Conservation (phyloP, 257 asterid genomes). For the Gentiana macrophylla region DNA sequence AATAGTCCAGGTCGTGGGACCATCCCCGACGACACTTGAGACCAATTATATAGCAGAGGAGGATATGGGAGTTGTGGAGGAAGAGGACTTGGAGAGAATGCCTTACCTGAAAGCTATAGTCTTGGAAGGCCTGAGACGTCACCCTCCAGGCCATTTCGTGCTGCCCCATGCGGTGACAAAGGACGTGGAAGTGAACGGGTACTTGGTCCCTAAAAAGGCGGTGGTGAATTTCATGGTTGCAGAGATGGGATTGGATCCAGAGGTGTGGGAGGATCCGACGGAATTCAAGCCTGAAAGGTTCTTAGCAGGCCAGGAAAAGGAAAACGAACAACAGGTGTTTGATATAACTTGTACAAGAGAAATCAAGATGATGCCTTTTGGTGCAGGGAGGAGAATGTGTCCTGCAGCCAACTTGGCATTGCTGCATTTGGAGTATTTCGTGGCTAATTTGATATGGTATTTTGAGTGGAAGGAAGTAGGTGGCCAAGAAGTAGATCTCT, state of each 20-base stretch:
- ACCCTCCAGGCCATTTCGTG: slow-evolving; percentile 61
- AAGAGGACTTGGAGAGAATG: slow-evolving; percentile 45
- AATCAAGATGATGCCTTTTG: slow-evolving; percentile 86
- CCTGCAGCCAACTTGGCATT: slow-evolving; percentile 41
- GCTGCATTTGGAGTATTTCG: slow-evolving; percentile 60
- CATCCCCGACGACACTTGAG: not conserved
- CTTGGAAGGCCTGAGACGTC: slow-evolving; percentile 51
- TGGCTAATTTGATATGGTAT: slow-evolving; percentile 46
- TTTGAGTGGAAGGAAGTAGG: slow-evolving; percentile 29
- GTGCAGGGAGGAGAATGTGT: slow-evolving; percentile 59
- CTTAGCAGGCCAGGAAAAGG: slow-evolving; percentile 5
- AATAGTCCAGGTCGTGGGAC: slow-evolving; percentile 22
- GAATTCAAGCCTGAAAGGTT: slow-evolving; percentile 69
- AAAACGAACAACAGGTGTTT: slow-evolving; percentile 4
- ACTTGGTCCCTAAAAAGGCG: slow-evolving; percentile 32
- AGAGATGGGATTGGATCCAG: slow-evolving; percentile 54
- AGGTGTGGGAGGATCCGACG: slow-evolving; percentile 62
- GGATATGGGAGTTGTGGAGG: slow-evolving; percentile 17
- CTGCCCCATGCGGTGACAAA: slow-evolving; percentile 41
- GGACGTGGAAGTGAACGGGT: slow-evolving; percentile 37
- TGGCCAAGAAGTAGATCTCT: slow-evolving; percentile 39
- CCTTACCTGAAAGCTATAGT: slow-evolving; percentile 54
- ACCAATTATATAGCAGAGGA: not conserved
- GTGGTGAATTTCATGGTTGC: slow-evolving; percentile 59
- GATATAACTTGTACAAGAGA: slow-evolving; percentile 52